Base-by-base conservation (phyloP, 257 asterid species). In the Nicotiana paniculata region DNA sequence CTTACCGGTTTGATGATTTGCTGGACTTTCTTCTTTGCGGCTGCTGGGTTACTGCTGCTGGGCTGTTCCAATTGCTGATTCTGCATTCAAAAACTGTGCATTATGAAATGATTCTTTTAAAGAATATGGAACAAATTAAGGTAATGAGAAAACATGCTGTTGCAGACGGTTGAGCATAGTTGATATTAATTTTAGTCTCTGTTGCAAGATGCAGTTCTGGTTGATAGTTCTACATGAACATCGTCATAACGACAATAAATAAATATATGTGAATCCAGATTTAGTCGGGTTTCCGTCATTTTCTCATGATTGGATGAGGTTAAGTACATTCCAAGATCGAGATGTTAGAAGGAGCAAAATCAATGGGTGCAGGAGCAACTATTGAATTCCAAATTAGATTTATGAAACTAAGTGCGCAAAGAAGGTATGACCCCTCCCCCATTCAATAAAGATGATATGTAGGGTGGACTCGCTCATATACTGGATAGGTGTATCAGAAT, bases 1-100 rank as follows among this genome's bases (percentile, higher is more conserved):
- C 90, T 62, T 86, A 91, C 98, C 91, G 53, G 89, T 3, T 82
- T 64, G 89, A 59, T 84, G 91, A 82, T 90, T 89, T 82, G 83
- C 89, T 64, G 83, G 79, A 81, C 82, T 87, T 84, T 87, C 88
- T 9, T 88, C 91, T 81, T 79, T 89, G 85, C 90, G 83, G 72
- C 84, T 84, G 82, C 88, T 83, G 5, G 91, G 85, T 89, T 90
- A 77, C 79, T 81, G 69, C 67, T 35, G 69, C 79, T 58, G 3
- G 83, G 87, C 79, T 80, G 92, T 81, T 78, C 82, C 53, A 11
- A 91, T 35, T 82, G 85, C 77, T 87, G 96, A 82, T 87, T 90
- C 97, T 92, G 93, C 87, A 84, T 21, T 48, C 77, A 79, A 43
- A 85, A 66, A 37, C 30, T 39, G 37, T 16, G 26, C 53, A 51